phyloP scores from a whole-genome alignment of 441 rosid species.

The Cnidoscolus chayamansa region DNA sequence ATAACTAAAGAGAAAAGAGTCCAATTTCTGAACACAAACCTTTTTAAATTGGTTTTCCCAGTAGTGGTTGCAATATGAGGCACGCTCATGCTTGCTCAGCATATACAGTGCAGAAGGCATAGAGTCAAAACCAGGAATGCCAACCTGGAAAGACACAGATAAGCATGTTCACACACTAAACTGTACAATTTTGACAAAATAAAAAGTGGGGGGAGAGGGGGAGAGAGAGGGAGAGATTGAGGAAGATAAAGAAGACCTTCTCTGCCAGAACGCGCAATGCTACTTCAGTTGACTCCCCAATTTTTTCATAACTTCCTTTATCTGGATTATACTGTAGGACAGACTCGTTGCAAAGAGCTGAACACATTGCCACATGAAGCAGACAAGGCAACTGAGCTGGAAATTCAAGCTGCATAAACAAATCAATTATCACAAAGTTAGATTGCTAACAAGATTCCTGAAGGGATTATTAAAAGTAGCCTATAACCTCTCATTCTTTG shows the following conservation, averaged over 20 bases:
- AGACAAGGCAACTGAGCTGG: constrained; percentile 97
- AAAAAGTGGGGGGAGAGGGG: neutral
- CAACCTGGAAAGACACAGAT: constrained; percentile 64
- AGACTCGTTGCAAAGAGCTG: constrained; percentile 96
- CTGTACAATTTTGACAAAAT: neutral
- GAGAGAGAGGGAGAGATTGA: neutral
- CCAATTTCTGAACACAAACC: constrained; percentile 45
- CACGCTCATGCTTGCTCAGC: constrained; percentile 96
- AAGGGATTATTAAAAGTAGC: constrained; percentile 12
- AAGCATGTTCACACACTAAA: constrained; percentile 1
- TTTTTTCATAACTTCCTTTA: constrained; percentile 84
- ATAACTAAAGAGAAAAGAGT: neutral
- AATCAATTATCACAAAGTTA: constrained; percentile 27
- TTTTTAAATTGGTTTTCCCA: constrained; percentile 94
- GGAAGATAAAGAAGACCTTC: constrained; percentile 51
- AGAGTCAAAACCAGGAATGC: constrained; percentile 99
- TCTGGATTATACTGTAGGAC: constrained; percentile 95
- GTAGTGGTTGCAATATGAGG: constrained; percentile 94
- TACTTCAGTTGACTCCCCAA: constrained; percentile 99
- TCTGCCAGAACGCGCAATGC: constrained; percentile 93
- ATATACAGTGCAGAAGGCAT: constrained; percentile 89
- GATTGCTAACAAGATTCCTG: constrained; percentile 15
- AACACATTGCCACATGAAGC: constrained; percentile 93
- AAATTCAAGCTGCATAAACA: constrained; percentile 69
- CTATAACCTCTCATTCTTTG: neutral